A percentile compares a stretch with the other conserved stretches of the same genome.
Evolutionary conservation across 2,329 filamentous ascomycete species (phyloP).

Genomic region (Ceratocystis variospora): DNA sequence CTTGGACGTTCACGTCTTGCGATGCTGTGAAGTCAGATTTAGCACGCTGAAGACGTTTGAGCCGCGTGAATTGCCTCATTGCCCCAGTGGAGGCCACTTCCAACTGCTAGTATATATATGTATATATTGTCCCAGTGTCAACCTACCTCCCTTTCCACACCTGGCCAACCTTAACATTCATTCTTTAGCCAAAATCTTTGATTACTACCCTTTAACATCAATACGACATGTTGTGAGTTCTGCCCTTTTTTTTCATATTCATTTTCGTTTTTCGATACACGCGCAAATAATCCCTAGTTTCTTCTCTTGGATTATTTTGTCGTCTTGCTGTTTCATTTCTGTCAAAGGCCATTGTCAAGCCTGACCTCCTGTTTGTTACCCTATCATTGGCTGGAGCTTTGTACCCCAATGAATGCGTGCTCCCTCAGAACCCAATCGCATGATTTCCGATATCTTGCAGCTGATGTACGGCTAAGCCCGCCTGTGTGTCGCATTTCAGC

Average conservation of each 20-base stretch:
- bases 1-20: background rate
- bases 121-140: background rate
- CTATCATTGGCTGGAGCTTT: conserved; percentile 5
- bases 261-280: background rate
- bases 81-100: background rate
- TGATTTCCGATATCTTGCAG: background rate
- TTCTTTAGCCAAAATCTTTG: background rate
- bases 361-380: background rate
- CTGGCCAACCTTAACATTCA: background rate
- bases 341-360: background rate
- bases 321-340: background rate
- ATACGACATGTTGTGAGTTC: background rate
- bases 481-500: background rate
- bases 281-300: background rate
- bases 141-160: background rate
- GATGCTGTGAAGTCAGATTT: background rate
- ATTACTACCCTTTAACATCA: background rate
- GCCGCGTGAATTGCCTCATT: background rate
- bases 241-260: background rate
- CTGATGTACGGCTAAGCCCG: background rate
- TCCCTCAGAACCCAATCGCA: background rate
- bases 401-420: conserved; percentile 6
- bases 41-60: background rate
- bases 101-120: background rate
- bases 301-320: background rate